phyloP scores from a whole-genome alignment of 1,284 basidiomycete genomes.

The Ceratobasidium sp. region DNA sequence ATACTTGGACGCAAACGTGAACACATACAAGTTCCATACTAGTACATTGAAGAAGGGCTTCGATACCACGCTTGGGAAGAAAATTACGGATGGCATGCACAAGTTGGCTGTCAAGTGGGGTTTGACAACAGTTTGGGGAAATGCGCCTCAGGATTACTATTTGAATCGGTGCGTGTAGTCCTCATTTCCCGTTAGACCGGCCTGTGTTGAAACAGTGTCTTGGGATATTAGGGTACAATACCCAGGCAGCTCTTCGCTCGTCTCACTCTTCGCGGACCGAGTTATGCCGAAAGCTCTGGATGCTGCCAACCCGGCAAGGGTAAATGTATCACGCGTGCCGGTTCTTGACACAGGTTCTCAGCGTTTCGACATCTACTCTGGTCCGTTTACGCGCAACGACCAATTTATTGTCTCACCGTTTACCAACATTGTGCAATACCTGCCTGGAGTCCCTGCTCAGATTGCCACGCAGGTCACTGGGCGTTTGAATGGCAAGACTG shows the following conservation, averaged over 20 bases:
- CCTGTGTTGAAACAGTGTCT: not conserved
- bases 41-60: slow-evolving; percentile 67
- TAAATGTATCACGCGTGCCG: slow-evolving; percentile 72
- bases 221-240: slow-evolving; percentile 54
- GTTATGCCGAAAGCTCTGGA: slow-evolving; percentile 69
- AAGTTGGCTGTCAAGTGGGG: slow-evolving; percentile 68
- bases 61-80: slow-evolving; percentile 67
- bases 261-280: slow-evolving; percentile 72
- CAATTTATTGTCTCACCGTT: slow-evolving; percentile 72
- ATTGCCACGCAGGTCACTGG: slow-evolving; percentile 69
- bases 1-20: slow-evolving; percentile 80
- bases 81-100: slow-evolving; percentile 69
- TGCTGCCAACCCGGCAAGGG: slow-evolving; percentile 70
- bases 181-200: not conserved
- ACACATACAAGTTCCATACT: slow-evolving; percentile 64
- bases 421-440: slow-evolving; percentile 69
- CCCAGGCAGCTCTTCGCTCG: slow-evolving; percentile 73
- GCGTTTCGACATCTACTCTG: slow-evolving; percentile 75
- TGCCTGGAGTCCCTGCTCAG: slow-evolving; percentile 58
- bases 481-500: slow-evolving; percentile 59
- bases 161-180: slow-evolving; percentile 65
- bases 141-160: slow-evolving; percentile 79
- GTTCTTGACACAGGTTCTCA: slow-evolving; percentile 80
- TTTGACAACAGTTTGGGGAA: slow-evolving; percentile 70
- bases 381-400: slow-evolving; percentile 72